Evolutionary conservation across 331 rosid genomes (phyloP).

Genomic region (Prunus yedoensis): DNA sequence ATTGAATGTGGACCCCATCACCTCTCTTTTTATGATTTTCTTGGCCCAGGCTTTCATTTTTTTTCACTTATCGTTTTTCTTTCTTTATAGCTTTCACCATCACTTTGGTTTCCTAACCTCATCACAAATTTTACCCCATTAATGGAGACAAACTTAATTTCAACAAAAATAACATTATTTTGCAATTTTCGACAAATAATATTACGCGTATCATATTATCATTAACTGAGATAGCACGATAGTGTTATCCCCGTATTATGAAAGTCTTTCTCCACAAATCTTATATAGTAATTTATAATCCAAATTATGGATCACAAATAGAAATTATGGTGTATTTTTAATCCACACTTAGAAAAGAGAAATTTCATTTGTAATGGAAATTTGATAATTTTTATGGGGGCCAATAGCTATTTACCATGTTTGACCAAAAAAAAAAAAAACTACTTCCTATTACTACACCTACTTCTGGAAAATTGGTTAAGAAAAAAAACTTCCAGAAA

Average conservation of each 20-base stretch:
- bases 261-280: no score
- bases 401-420: neutral
- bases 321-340: no score
- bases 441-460: neutral
- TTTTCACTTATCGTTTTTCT: neutral
- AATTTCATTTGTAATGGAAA: no score
- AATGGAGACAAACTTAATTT: neutral
- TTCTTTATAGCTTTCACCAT: neutral
- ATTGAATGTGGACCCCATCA: neutral
- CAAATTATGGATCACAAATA: no score
- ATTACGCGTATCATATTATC: accelerated
- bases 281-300: no score
- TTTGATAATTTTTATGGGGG: neutral
- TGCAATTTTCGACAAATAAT: accelerated
- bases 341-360: no score
- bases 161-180: accelerated
- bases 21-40: neutral
- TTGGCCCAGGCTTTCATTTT: neutral
- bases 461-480: neutral
- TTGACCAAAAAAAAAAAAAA: no score
- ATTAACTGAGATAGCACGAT: accelerated
- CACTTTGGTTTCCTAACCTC: neutral
- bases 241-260: accelerated
- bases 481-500: neutral
- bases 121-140: neutral